Evolutionary conservation across 495 filamentous ascomycete species (phyloP).

Genomic region (Daldinia childiae): DNA sequence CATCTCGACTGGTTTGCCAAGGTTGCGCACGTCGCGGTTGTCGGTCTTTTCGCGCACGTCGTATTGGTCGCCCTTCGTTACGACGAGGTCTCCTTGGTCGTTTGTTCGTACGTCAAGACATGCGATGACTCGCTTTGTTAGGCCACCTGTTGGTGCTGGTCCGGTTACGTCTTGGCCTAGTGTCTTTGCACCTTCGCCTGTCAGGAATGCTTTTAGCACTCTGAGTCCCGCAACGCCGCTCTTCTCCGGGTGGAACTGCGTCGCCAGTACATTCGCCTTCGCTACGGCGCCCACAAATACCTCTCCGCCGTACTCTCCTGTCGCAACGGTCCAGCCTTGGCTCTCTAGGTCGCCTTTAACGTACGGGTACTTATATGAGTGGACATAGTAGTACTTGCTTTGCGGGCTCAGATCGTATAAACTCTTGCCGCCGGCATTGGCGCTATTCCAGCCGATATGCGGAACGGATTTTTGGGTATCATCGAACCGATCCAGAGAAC

Average conservation of each 20-base stretch:
- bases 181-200: conserved; percentile 65
- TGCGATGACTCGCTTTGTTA: conserved; percentile 91
- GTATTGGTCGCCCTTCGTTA: conserved; percentile 98
- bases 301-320: conserved; percentile 85
- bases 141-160: conserved; percentile 59
- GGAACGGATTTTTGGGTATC: conserved; percentile 85
- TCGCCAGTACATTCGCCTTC: conserved; percentile 83
- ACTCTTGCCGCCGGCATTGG: conserved; percentile 60
- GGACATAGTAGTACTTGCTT: conserved; percentile 99
- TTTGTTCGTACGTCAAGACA: conserved; percentile 98
- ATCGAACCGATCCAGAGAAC: conserved; percentile 77
- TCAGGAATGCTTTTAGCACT: conserved; percentile 84
- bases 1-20: conserved; percentile 96
- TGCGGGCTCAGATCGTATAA: conserved; percentile 78
- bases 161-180: conserved; percentile 41
- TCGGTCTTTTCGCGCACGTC: conserved; percentile 93
- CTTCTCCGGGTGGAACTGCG: conserved; percentile 98
- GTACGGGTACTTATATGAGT: conserved; percentile 90
- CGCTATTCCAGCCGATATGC: conserved; percentile 98
- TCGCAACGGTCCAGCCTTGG: conserved; percentile 89
- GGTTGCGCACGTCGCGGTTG: conserved; percentile 84
- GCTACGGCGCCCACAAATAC: conserved; percentile 92
- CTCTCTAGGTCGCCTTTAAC: conserved; percentile 72
- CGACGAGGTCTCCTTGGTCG: conserved; percentile 92
- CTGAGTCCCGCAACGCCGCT: conserved; percentile 87